phyloP scores from a whole-genome alignment of 75 land plant species.

The Azolla pinnata region DNA sequence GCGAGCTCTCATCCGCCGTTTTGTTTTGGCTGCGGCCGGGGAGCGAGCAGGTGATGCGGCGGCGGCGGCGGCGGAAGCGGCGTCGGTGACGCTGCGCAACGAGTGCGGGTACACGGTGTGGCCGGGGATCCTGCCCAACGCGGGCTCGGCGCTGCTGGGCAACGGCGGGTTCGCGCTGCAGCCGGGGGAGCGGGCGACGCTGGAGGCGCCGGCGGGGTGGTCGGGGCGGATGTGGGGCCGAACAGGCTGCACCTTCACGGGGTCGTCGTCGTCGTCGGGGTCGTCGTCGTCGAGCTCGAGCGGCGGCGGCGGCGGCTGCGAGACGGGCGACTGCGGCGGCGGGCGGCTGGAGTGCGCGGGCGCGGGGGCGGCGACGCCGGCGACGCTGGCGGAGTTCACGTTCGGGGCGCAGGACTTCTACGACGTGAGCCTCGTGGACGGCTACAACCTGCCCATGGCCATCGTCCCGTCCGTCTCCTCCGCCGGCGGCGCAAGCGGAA shows the following conservation, averaged over 20 bases:
- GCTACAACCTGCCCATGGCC: constrained; percentile 67
- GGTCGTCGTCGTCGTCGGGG: no score
- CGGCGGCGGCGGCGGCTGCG: constrained; percentile 41
- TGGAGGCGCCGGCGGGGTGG: constrained; percentile 39
- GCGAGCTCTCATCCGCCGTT: no score
- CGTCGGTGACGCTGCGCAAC: constrained; percentile 34
- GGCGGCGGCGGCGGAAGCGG: not conserved
- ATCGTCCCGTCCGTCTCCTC: constrained; percentile 5
- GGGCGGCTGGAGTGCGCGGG: constrained; percentile 37
- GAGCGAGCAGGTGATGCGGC: no score
- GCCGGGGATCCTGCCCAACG: constrained; percentile 48
- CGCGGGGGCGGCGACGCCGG: constrained; percentile 60
- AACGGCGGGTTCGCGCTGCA: constrained; percentile 52
- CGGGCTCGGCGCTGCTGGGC: constrained; percentile 29
- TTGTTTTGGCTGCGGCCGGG: no score
- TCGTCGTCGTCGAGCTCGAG: no score
- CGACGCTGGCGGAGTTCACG: constrained; percentile 76
- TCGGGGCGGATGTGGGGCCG: constrained; percentile 79
- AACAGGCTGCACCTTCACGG: constrained; percentile 69
- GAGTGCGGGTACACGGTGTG: constrained; percentile 44
- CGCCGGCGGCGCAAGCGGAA: not conserved
- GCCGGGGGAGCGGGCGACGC: constrained; percentile 16
- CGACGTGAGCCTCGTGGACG: constrained; percentile 82
- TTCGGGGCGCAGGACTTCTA: constrained; percentile 76
- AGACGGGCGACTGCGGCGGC: constrained; percentile 73